phyloP scores from a whole-genome alignment of 768 basidiomycete genomes.

The Chiua virens region DNA sequence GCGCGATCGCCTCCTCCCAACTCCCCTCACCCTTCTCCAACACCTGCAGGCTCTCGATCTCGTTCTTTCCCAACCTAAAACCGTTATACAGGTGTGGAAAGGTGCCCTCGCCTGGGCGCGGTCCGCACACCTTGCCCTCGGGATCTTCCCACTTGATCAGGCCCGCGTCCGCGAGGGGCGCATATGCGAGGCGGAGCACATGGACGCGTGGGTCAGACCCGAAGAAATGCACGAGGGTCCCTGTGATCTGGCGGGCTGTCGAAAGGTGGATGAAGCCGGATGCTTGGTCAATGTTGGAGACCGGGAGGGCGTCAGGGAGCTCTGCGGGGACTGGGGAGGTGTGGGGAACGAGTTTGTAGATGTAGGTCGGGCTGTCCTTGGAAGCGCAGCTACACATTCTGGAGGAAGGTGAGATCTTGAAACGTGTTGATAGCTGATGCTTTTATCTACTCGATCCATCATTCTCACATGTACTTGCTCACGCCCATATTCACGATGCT shows the following conservation, averaged over 20 bases:
- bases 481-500: too few relatives aligned
- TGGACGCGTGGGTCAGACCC: conserved; percentile 37
- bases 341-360: conserved; percentile 60
- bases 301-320: conserved; percentile 46
- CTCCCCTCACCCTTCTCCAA: conserved; percentile 24
- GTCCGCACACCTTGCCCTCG: conserved; percentile 39
- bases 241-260: conserved; percentile 47
- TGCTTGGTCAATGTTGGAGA: conserved; percentile 47
- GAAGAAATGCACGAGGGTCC: conserved; percentile 51
- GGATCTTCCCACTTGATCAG: conserved; percentile 52
- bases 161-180: conserved; percentile 29
- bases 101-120: conserved; percentile 42
- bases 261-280: conserved; percentile 59
- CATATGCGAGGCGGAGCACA: conserved; percentile 46
- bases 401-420: not conserved
- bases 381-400: conserved; percentile 5
- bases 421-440: not conserved
- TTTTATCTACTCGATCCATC: too few relatives aligned
- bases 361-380: conserved; percentile 41
- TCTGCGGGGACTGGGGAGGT: conserved; percentile 34
- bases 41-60: conserved; percentile 42
- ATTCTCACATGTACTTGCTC: too few relatives aligned
- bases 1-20: conserved; percentile 35
- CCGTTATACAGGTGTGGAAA: conserved; percentile 59
- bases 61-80: conserved; percentile 40